Evolutionary conservation across 1,284 basidiomycete genomes (phyloP), one percentile per base, ranked within the genome.

Genomic region (Ustilago sp.): DNA sequence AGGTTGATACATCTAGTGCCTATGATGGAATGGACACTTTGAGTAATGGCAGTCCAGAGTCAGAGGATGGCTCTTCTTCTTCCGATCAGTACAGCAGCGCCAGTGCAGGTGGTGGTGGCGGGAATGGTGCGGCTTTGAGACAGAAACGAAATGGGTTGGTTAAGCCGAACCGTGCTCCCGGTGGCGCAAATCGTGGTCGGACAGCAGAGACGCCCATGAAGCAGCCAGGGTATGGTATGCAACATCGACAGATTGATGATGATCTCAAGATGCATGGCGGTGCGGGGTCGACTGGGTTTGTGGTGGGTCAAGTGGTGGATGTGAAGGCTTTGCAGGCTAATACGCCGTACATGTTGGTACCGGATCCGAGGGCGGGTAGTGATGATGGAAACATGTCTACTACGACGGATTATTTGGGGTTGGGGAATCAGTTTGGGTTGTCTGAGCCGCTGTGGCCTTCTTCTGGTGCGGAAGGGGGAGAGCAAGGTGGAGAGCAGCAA

Each of bases 151-250:
- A 54, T 13, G 65, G 71, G 8, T 55, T 81, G 38, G 54, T 70
- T 31, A 83, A 83, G 62, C 79, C 82, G 19, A 73, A 79, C 39
- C 80, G 87, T 31, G 76, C 83, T 1, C 80, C 81, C 1, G 72
- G 74, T 3, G 80, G 77, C 19, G 57, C 70, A 3, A 57, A 50
- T 31, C 59, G 63, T 4, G 79, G 88, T 59, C 90, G 93, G 53
- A 89, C 91, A 45, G 93, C 92, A 23, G 95, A 97, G 87, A 93
- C 91, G 87, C 91, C 94, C 4, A 91, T 97, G 74, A 91, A 91
- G 74, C 91, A 93, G 9, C 93, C 94, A 28, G 93, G 93, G 82
- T 98, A 96, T 85, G 94, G 95, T 79, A 91, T 93, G 90, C 95
- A 97, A 85, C 93, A 94, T 85, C 91, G 92, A 23, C 93, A 92